These are phyloP conservation scores for Ophiocordyceps camponoti-leonardi DNA, from an alignment of 2,329 filamentous ascomycete species.

Conservation along the genomic window DNA sequence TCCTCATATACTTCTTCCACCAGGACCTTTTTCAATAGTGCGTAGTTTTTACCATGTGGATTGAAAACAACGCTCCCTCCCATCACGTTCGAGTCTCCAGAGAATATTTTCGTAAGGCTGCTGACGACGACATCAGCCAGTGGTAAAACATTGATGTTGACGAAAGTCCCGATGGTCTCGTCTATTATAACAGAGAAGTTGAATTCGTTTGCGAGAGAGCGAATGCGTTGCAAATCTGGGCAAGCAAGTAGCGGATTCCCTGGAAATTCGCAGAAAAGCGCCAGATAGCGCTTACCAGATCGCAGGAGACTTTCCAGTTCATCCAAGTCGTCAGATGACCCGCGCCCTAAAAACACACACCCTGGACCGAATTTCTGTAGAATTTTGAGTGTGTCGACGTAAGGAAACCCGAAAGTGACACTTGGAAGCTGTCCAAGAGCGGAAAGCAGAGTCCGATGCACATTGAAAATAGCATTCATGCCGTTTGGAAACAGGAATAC, in stretches of 20 bases:
- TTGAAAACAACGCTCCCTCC: slow-evolving; percentile 59
- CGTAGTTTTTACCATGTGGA: slow-evolving; percentile 53
- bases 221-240: slow-evolving; percentile 71
- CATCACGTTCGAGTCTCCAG: slow-evolving; percentile 96
- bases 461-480: slow-evolving; percentile 90
- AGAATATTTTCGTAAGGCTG: slow-evolving; percentile 93
- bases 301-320: slow-evolving; percentile 59
- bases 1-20: slow-evolving; percentile 53
- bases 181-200: slow-evolving; percentile 85
- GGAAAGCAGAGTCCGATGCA: slow-evolving; percentile 57
- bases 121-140: slow-evolving; percentile 85
- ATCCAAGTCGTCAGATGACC: slow-evolving; percentile 61
- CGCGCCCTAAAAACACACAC: slow-evolving; percentile 73
- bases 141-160: slow-evolving; percentile 85
- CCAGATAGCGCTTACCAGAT: slow-evolving; percentile 59
- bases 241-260: slow-evolving; percentile 78
- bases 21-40: slow-evolving; percentile 48
- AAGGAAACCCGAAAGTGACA: slow-evolving; percentile 92
- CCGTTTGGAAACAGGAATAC: slow-evolving; percentile 79
- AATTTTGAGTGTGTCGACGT: slow-evolving; percentile 91
- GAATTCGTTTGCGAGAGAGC: slow-evolving; percentile 60
- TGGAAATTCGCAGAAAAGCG: slow-evolving; percentile 87
- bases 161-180: slow-evolving; percentile 91
- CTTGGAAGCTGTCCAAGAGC: slow-evolving; percentile 52
- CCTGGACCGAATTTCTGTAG: slow-evolving; percentile 88